These are phyloP conservation scores for Gossypium thurberi DNA, from an alignment of 345 rosid species.

Conservation along the genomic window DNA sequence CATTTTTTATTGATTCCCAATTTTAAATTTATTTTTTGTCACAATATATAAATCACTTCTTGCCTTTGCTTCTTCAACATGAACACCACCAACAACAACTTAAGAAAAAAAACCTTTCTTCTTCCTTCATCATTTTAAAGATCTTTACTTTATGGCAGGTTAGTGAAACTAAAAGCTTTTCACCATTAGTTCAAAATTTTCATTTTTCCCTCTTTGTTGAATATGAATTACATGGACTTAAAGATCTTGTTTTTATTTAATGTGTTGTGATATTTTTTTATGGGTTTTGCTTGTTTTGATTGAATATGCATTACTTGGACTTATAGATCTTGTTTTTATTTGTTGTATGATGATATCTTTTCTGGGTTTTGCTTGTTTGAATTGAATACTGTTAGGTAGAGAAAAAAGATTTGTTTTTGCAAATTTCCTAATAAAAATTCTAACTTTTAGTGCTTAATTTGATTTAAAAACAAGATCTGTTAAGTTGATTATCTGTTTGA, in stretches of 20 bases:
- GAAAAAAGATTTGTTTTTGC: not conserved
- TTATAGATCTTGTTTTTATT: no score
- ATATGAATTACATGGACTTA: not conserved
- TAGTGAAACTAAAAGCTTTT: not conserved
- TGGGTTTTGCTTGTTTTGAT: not conserved
- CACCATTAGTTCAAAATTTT: not conserved
- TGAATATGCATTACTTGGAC: not conserved
- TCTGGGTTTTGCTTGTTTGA: constrained; percentile 5
- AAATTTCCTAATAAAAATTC: not conserved
- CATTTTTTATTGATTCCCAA: not conserved
- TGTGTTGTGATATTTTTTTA: not conserved
- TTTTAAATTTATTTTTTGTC: not conserved
- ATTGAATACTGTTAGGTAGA: not conserved
- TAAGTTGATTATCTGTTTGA: not conserved
- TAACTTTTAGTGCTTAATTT: constrained; percentile 9
- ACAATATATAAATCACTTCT: not conserved
- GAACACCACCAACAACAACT: not conserved
- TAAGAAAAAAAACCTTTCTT: not conserved
- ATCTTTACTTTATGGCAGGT: constrained; percentile 15
- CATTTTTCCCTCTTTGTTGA: not conserved
- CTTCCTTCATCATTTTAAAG: not conserved
- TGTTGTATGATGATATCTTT: no score
- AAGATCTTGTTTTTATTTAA: no score
- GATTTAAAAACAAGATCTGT: not conserved
- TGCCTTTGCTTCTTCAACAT: constrained; percentile 5